These are phyloP conservation scores for Inonotus obliquus DNA, from an alignment of 1,284 basidiomycete species.

Conservation along the genomic window DNA sequence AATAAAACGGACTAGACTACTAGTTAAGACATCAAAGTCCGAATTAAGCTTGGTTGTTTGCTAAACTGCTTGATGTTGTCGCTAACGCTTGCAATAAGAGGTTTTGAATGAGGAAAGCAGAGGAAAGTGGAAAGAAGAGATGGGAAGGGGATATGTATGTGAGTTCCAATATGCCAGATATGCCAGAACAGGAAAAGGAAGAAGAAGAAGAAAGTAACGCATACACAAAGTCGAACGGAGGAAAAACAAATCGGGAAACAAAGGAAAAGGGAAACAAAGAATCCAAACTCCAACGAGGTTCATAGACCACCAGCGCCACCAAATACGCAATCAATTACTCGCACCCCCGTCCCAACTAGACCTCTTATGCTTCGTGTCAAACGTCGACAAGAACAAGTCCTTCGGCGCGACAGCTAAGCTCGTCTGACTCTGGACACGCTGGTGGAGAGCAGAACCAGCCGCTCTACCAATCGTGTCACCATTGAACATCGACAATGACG, in stretches of 20 bases:
- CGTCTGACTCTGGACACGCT: conserved; percentile 65
- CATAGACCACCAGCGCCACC: not conserved
- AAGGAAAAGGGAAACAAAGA: not conserved
- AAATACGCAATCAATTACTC: not conserved
- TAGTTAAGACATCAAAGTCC: too few relatives aligned
- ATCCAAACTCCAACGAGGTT: not conserved
- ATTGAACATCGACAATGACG: conserved; percentile 8
- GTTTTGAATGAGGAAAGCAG: not conserved
- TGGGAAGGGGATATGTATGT: not conserved
- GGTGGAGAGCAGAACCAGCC: conserved; percentile 33
- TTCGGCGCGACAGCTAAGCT: conserved; percentile 52
- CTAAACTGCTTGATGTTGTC: not conserved
- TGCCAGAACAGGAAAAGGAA: not conserved
- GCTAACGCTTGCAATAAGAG: not conserved
- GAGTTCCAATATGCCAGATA: not conserved
- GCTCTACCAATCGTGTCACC: conserved; percentile 9
- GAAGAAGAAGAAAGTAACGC: not conserved
- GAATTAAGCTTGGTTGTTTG: not conserved
- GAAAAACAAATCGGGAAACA: not conserved
- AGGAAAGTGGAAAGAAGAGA: not conserved
- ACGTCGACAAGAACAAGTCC: conserved; percentile 50
- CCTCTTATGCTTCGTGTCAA: conserved; percentile 64
- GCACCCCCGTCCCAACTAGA: conserved; percentile 67
- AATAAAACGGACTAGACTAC: too few relatives aligned
- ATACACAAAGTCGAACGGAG: not conserved